Base-by-base conservation (phyloP, 2,329 filamentous ascomycete genomes). In the Bipolaris zeicola region DNA sequence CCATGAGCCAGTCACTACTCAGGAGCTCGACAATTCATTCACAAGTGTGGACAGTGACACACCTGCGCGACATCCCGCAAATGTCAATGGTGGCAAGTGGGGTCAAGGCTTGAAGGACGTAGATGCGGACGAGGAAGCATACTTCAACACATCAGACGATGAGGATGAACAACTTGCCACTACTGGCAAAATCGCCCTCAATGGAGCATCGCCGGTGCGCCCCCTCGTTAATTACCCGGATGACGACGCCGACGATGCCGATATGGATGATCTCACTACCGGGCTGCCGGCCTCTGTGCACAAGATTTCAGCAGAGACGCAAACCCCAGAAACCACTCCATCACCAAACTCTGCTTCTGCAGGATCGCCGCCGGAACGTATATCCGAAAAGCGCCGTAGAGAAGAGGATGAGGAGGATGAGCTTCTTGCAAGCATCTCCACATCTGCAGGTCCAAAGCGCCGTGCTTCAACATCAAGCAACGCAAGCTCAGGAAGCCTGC, bases 341-440 rank as follows among this genome's bases (percentile, higher is more conserved):
- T 62, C 69, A 51, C 53, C 68, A 39, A 70, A 72, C 37, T 57
- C 67, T 11, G 54, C 57, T n/a, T 50, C 61, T 8, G 52, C 51
- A 33, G 60, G 57, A 36, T 65, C 70, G n/a, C 71, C 75, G 6
- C 89, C 88, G 0, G 92, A 96, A 75, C 85, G 91, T 51, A 78
- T 96, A 16, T 89, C 92, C 0, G 91, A 96, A 74, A 98, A 98
- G 77, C 89, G 94, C 45, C 86, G 94, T 45, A 86, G 95, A 66
- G 93, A 96, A 72, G 94, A 97, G 55, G 92, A 96, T 60, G 94
- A 97, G 43, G 93, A 96, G 53, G 93, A 97, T 63, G 91, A 94
- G 69, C 79, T 75, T 11, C 63, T 98, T n/a, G 87, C 88, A 52
- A 96, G 95, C 77, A 82, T 97, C 66, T 87, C 91, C 14, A 69